These are phyloP conservation scores for Aspergillus quadrilineatus DNA, from an alignment of 2,329 filamentous ascomycete species.

Conservation along the genomic window DNA sequence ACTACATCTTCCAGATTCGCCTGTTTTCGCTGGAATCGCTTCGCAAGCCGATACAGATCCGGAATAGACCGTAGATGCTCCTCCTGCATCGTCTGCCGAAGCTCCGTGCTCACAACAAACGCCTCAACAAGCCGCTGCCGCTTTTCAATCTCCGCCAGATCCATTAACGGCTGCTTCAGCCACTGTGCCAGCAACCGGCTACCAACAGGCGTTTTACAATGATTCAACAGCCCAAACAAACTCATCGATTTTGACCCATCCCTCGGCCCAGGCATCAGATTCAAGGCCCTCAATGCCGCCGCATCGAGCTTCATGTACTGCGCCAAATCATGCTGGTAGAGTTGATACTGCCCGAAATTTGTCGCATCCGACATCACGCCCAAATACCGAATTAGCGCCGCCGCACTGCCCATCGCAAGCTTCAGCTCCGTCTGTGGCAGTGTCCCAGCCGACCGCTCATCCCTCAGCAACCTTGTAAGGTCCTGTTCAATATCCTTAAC, in stretches of 20 bases:
- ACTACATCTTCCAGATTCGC: constrained; percentile 96
- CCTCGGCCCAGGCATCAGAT: constrained; percentile 91
- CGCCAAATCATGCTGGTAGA: constrained; percentile 94
- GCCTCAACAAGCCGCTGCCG: constrained; percentile 93
- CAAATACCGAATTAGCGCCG: constrained; percentile 91
- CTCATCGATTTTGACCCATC: constrained; percentile 99
- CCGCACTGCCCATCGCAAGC: constrained; percentile 91
- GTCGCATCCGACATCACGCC: constrained; percentile 84
- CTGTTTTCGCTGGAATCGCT: constrained; percentile 88
- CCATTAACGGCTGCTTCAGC: constrained; percentile 98
- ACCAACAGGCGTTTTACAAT: constrained; percentile 95
- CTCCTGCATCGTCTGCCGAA: constrained; percentile 95
- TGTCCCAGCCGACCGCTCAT: constrained; percentile 73
- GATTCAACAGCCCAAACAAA: constrained; percentile 86
- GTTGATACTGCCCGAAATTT: constrained; percentile 95
- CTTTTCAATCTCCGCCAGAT: constrained; percentile 79
- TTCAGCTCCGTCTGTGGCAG: constrained; percentile 91
- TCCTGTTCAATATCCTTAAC: constrained; percentile 95
- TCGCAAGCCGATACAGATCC: constrained; percentile 88
- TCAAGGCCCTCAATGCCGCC: constrained; percentile 87
- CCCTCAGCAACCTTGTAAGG: constrained; percentile 79
- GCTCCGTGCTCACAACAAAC: constrained; percentile 87
- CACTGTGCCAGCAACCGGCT: constrained; percentile 89
- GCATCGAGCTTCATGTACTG: constrained; percentile 99
- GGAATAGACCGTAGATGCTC: constrained; percentile 90